phyloP scores from a whole-genome alignment of 2,329 filamentous ascomycete species.

The Aspergillus thermomutatus region DNA sequence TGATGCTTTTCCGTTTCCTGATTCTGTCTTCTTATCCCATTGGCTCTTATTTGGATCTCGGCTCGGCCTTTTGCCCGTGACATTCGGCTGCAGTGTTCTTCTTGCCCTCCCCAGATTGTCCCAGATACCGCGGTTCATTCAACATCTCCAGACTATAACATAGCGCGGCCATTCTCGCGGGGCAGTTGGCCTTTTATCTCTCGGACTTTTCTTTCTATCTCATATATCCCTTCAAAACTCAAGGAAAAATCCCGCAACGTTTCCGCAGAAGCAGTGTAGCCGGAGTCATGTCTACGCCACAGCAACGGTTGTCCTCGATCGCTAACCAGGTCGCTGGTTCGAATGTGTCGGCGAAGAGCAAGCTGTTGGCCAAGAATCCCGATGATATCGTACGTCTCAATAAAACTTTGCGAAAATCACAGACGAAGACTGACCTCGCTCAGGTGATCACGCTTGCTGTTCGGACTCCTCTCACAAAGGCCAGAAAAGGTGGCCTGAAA shows the following conservation, averaged over 20 bases:
- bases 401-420: neutral
- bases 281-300: conserved; percentile 35
- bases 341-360: conserved; percentile 26
- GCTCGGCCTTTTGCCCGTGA: conserved; percentile 6
- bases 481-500: conserved; percentile 39
- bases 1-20: neutral
- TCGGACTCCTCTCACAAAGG: conserved; percentile 39
- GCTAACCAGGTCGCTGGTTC: conserved; percentile 37
- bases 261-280: neutral
- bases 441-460: conserved; percentile 41
- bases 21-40: neutral
- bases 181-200: neutral
- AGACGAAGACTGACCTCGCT: neutral
- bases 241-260: neutral
- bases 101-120: neutral
- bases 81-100: neutral
- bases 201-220: neutral
- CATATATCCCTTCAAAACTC: neutral
- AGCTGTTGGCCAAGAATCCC: conserved; percentile 33
- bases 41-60: conserved; percentile 4
- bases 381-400: conserved; percentile 37
- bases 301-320: conserved; percentile 41
- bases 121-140: conserved; percentile 9
- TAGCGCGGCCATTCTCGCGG: neutral
- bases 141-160: neutral